Percentiles rank a stretch among this genome's conserved stretches.
phyloP scores from a whole-genome alignment of 495 filamentous ascomycete genomes.

The Neurospora sp. region DNA sequence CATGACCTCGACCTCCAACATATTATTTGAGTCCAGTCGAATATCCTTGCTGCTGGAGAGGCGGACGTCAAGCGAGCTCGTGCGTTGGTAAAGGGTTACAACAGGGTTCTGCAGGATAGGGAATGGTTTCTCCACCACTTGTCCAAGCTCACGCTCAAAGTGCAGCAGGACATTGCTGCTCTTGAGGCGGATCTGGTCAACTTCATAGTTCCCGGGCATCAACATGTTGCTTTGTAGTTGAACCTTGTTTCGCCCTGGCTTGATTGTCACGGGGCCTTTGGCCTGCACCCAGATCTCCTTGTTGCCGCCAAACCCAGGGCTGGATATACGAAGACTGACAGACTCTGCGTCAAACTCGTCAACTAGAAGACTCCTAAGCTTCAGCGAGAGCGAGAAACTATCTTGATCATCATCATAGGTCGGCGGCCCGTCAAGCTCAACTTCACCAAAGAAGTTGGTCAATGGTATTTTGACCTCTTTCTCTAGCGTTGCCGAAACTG shows the following conservation, averaged over 20 bases:
- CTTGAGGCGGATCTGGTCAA: constrained; percentile 61
- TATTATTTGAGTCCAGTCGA: constrained; percentile 66
- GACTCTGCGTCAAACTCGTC: constrained; percentile 58
- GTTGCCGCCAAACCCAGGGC: constrained; percentile 30
- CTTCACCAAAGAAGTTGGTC: constrained; percentile 59
- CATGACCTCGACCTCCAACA: constrained; percentile 60
- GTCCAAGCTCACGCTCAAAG: constrained; percentile 41
- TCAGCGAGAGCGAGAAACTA: constrained; percentile 63
- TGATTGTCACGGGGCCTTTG: constrained; percentile 33
- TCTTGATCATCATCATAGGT: constrained; percentile 62
- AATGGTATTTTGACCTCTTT: constrained; percentile 59
- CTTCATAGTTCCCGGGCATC: constrained; percentile 63
- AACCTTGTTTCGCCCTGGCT: constrained; percentile 43
- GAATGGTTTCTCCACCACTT: constrained; percentile 32
- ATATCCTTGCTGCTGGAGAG: constrained; percentile 44
- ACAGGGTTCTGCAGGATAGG: constrained; percentile 30
- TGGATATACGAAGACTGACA: constrained; percentile 55
- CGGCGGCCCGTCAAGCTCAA: constrained; percentile 60
- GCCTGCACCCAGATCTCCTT: constrained; percentile 57
- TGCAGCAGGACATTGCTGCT: constrained; percentile 60
- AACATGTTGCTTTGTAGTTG: constrained; percentile 45
- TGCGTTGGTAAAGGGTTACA: constrained; percentile 37
- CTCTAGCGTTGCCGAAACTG: constrained; percentile 49
- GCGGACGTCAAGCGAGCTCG: constrained; percentile 37
- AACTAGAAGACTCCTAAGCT: constrained; percentile 60